Percentiles rank a stretch among this genome's conserved stretches.
Evolutionary conservation across 768 basidiomycete species (phyloP).

Genomic region (Pholiota molesta): DNA sequence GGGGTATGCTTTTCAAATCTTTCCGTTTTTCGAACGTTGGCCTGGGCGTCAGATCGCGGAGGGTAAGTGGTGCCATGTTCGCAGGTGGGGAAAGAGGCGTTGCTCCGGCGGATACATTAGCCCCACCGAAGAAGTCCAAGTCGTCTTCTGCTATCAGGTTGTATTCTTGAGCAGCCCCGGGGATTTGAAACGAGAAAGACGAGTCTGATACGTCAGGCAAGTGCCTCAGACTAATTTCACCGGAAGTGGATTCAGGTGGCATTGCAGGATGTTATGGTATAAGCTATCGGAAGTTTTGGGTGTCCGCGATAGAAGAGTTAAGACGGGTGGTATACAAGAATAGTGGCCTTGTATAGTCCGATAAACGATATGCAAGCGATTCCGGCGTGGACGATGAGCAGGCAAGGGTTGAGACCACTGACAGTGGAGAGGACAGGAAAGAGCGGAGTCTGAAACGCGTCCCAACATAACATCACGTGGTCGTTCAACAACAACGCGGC

Average conservation of each 20-base stretch:
- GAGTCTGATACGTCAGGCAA: slow-evolving; percentile 55
- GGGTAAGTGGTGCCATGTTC: slow-evolving; percentile 35
- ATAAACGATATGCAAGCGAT: neutral
- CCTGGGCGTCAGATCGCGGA: slow-evolving; percentile 45
- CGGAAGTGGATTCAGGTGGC: slow-evolving; percentile 27
- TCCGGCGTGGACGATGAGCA: neutral
- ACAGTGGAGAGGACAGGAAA: neutral
- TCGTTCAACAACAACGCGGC: slow-evolving; percentile 4
- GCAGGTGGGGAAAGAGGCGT: slow-evolving; percentile 26
- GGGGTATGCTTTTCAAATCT: slow-evolving; percentile 2
- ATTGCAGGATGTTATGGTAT: slow-evolving; percentile 21
- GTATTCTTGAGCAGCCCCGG: slow-evolving; percentile 44
- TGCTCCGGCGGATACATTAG: slow-evolving; percentile 40
- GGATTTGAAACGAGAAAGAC: slow-evolving; percentile 62
- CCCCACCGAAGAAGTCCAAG: slow-evolving; percentile 47
- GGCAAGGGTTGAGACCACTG: neutral
- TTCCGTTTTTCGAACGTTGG: slow-evolving; percentile 21
- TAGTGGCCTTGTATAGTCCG: neutral
- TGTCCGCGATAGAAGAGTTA: neutral
- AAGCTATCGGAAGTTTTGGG: neutral
- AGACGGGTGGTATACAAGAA: neutral
- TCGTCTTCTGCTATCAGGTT: slow-evolving; percentile 55
- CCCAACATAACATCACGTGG: slow-evolving; percentile 12
- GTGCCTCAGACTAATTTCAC: slow-evolving; percentile 52
- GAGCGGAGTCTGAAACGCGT: slow-evolving; percentile 8